phyloP scores from a whole-genome alignment of 257 asterid species.

The Oldenlandia corymbosa region DNA sequence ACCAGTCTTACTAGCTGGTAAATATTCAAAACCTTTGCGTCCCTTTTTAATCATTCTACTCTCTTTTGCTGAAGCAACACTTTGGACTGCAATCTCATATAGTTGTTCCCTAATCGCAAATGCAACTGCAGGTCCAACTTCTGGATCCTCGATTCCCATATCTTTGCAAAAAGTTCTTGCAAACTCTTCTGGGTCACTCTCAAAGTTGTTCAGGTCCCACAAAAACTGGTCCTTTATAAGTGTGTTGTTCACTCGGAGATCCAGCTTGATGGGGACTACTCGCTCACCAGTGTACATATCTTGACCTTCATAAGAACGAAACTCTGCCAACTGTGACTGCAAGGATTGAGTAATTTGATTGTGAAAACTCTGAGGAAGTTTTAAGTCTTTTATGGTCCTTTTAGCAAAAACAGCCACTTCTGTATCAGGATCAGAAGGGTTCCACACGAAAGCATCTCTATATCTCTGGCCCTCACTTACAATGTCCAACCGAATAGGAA shows the following conservation, averaged over 20 bases:
- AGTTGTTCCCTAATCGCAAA: slow-evolving; percentile 91
- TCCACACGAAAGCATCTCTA: slow-evolving; percentile 86
- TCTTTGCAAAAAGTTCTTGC: slow-evolving; percentile 87
- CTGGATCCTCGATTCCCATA: slow-evolving; percentile 90
- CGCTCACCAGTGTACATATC: slow-evolving; percentile 93
- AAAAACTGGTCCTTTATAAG: slow-evolving; percentile 85
- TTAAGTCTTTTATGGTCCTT: slow-evolving; percentile 86
- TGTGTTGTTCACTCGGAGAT: slow-evolving; percentile 85
- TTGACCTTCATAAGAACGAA: slow-evolving; percentile 92
- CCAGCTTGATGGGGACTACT: slow-evolving; percentile 96
- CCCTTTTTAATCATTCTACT: slow-evolving; percentile 80
- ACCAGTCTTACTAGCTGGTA: slow-evolving; percentile 67
- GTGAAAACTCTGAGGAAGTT: slow-evolving; percentile 86
- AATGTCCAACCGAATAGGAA: slow-evolving; percentile 81
- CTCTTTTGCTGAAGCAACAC: slow-evolving; percentile 87
- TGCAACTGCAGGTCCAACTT: slow-evolving; percentile 97
- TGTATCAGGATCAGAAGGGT: slow-evolving; percentile 91
- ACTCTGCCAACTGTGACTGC: slow-evolving; percentile 76
- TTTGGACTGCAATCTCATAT: slow-evolving; percentile 87
- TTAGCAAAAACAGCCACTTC: slow-evolving; percentile 84
- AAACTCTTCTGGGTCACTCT: slow-evolving; percentile 98
- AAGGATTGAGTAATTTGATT: slow-evolving; percentile 92
- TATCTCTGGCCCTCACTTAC: slow-evolving; percentile 84
- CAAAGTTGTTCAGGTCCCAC: slow-evolving; percentile 98
- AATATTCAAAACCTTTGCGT: slow-evolving; percentile 63